Percentiles rank a stretch among this genome's conserved stretches.
Evolutionary conservation across 805 yeast genomes (phyloP).

Genomic region (Yamadazyma sp.): DNA sequence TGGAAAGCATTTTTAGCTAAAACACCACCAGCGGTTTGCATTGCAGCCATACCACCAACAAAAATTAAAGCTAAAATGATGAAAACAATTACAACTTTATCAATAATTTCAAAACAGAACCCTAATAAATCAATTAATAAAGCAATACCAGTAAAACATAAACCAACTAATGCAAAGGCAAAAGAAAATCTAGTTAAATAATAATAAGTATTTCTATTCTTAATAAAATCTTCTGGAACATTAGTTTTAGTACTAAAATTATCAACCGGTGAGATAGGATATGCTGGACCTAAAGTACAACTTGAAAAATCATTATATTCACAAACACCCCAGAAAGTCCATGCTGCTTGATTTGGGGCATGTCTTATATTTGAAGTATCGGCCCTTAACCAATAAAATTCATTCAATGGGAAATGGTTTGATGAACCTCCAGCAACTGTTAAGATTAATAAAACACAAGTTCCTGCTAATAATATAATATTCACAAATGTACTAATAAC

Average conservation of each 20-base stretch:
- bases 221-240: conserved; percentile 54
- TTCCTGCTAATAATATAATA: conserved; percentile 39
- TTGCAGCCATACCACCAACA: conserved; percentile 59
- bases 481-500: conserved; percentile 30
- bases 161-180: conserved; percentile 57
- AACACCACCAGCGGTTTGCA: conserved; percentile 76
- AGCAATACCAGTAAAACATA: conserved; percentile 62
- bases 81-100: conserved; percentile 52
- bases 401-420: conserved; percentile 55
- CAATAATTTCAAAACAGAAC: conserved; percentile 53
- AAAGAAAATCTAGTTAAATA: conserved; percentile 66
- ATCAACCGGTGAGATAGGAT: conserved; percentile 76
- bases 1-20: conserved; percentile 70
- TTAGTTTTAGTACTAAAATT: conserved; percentile 57
- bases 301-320: conserved; percentile 53
- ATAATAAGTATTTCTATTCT: conserved; percentile 55
- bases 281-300: conserved; percentile 64
- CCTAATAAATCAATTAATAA: conserved; percentile 54
- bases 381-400: conserved; percentile 79
- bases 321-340: conserved; percentile 82
- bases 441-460: conserved; percentile 47
- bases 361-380: conserved; percentile 56
- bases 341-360: conserved; percentile 56
- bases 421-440: conserved; percentile 66
- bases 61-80: conserved; percentile 51